Evolutionary conservation across 495 filamentous ascomycete genomes (phyloP).

Genomic region (Penicillium turbatum): DNA sequence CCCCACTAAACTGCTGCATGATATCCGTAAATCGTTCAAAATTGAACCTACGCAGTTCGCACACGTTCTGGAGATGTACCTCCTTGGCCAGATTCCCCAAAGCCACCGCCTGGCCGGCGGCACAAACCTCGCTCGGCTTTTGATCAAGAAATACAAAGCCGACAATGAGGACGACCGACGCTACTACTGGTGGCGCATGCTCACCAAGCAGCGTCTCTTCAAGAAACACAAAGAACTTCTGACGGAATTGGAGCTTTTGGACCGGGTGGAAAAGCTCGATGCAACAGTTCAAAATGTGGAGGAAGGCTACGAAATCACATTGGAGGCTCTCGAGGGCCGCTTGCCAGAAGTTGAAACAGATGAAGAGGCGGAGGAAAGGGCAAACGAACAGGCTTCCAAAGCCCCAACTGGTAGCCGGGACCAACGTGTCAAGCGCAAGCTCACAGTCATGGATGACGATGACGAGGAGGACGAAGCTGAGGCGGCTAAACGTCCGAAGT

Average conservation of each 20-base stretch:
- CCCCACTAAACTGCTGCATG: slow-evolving; percentile 50
- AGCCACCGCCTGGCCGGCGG: slow-evolving; percentile 54
- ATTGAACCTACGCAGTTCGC: slow-evolving; percentile 84
- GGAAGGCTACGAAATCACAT: slow-evolving; percentile 71
- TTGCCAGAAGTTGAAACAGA: slow-evolving; percentile 18
- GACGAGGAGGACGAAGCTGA: slow-evolving; percentile 39
- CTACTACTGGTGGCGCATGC: slow-evolving; percentile 78
- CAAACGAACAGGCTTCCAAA: slow-evolving; percentile 14
- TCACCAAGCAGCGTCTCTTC: slow-evolving; percentile 77
- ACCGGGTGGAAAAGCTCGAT: slow-evolving; percentile 77
- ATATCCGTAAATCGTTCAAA: slow-evolving; percentile 63
- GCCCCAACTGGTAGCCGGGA: slow-evolving; percentile 27
- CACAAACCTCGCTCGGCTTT: slow-evolving; percentile 43
- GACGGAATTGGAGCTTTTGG: slow-evolving; percentile 68
- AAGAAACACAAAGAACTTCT: slow-evolving; percentile 73
- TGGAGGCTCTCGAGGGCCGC: slow-evolving; percentile 49
- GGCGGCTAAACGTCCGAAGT: slow-evolving; percentile 37
- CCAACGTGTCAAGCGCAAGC: slow-evolving; percentile 43
- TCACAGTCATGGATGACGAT: slow-evolving; percentile 45
- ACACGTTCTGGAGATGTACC: slow-evolving; percentile 81
- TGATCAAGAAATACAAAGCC: slow-evolving; percentile 53
- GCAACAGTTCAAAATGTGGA: slow-evolving; percentile 72
- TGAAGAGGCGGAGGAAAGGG: slow-evolving; percentile 16
- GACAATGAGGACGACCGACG: slow-evolving; percentile 53
- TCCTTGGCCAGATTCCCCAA: slow-evolving; percentile 68